Evolutionary conservation across 176 grass and related monocot genomes (phyloP).

Genomic region (Eremochloa ophiuroides): DNA sequence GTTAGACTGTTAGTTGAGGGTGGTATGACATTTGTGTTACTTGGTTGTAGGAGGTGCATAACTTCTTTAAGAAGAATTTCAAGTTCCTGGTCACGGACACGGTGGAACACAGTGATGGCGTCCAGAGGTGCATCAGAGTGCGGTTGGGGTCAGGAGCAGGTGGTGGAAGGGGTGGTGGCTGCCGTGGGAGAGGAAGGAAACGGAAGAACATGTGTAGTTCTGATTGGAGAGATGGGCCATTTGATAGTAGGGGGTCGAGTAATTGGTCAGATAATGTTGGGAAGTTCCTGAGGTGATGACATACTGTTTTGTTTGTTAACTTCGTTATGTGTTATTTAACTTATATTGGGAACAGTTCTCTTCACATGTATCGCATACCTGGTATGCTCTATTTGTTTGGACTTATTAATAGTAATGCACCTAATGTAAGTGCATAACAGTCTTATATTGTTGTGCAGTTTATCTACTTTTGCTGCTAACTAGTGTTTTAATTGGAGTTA

Average conservation of each 20-base stretch:
- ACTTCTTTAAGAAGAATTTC: constrained; percentile 84
- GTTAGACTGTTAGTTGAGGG: not conserved
- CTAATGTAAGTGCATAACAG: not conserved
- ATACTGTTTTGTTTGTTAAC: constrained; percentile 1
- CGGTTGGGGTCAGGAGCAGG: constrained; percentile 45
- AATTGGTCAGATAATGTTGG: constrained; percentile 67
- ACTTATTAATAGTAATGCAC: not conserved
- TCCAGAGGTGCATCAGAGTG: constrained; percentile 67
- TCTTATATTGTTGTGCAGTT: not conserved
- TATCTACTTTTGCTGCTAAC: not conserved
- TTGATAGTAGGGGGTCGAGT: constrained; percentile 81
- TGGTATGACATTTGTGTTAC: not conserved
- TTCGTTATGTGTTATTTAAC: not conserved
- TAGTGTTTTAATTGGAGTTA: constrained; percentile 14
- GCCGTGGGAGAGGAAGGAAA: constrained; percentile 59
- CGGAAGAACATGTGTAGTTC: constrained; percentile 54
- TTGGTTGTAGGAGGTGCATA: constrained; percentile 67
- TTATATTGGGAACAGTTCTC: not conserved
- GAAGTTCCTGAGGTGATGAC: constrained; percentile 78
- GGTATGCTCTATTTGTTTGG: not conserved
- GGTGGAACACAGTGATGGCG: constrained; percentile 65
- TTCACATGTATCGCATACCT: not conserved
- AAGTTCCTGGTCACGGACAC: constrained; percentile 91
- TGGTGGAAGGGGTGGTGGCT: constrained; percentile 41
- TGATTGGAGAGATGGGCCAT: constrained; percentile 53